These are phyloP conservation scores for Insectozyma bohioensis DNA, from an alignment of 1,139 yeast genomes.

Conservation along the genomic window DNA sequence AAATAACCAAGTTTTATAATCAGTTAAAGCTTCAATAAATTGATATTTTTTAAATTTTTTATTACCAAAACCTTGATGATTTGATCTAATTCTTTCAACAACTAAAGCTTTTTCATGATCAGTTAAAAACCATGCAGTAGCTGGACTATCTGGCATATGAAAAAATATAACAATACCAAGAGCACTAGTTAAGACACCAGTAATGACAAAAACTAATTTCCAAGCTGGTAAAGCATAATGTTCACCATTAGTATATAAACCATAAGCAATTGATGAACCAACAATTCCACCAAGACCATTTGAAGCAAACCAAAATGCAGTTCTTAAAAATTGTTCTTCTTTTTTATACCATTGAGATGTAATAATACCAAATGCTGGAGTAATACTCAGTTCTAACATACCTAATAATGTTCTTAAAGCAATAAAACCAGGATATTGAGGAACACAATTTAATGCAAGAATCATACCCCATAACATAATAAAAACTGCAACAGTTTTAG, in stretches of 20 bases:
- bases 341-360: constrained; percentile 29
- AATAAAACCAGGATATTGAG: constrained; percentile 47
- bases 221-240: constrained; percentile 21
- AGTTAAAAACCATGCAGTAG: constrained; percentile 35
- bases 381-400: constrained; percentile 34
- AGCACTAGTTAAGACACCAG: constrained; percentile 38
- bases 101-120: constrained; percentile 45
- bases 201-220: constrained; percentile 41
- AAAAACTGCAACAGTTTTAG: constrained; percentile 47
- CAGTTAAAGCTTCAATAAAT: constrained; percentile 51
- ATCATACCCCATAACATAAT: constrained; percentile 48
- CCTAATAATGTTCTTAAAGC: constrained; percentile 48
- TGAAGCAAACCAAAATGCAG: constrained; percentile 28
- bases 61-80: constrained; percentile 58
- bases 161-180: constrained; percentile 23
- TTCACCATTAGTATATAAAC: constrained; percentile 30
- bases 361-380: constrained; percentile 45
- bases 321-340: constrained; percentile 36
- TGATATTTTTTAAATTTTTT: constrained; percentile 54
- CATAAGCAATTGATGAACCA: constrained; percentile 32
- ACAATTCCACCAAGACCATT: constrained; percentile 33
- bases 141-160: constrained; percentile 30
- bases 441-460: constrained; percentile 49
- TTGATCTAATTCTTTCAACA: constrained; percentile 34
- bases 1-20: constrained; percentile 45